These are phyloP conservation scores for Cercophora scortea DNA, from an alignment of 495 filamentous ascomycete species.

Conservation along the genomic window DNA sequence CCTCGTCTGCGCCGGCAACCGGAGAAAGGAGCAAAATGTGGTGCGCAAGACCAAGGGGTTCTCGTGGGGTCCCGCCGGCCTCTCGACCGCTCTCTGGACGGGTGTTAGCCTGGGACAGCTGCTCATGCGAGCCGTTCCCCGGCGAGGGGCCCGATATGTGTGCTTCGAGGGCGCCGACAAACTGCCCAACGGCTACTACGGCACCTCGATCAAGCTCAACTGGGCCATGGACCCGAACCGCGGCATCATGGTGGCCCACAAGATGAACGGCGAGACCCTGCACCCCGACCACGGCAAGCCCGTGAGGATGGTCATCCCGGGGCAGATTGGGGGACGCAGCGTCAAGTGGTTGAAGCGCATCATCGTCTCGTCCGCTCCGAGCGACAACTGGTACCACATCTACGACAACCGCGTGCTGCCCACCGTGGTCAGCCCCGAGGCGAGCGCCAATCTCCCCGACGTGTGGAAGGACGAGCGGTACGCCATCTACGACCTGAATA, in stretches of 20 bases:
- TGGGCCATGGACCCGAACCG: constrained; percentile 82
- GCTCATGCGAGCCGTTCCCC: constrained; percentile 58
- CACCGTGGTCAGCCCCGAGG: constrained; percentile 80
- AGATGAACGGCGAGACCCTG: constrained; percentile 85
- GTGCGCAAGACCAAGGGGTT: constrained; percentile 92
- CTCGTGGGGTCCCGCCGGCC: constrained; percentile 86
- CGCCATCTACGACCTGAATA: constrained; percentile 89
- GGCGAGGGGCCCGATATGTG: constrained; percentile 68
- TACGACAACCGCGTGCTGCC: constrained; percentile 91
- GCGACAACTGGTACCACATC: constrained; percentile 95
- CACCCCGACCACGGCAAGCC: constrained; percentile 86
- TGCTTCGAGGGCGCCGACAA: constrained; percentile 93
- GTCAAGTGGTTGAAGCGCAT: constrained; percentile 93
- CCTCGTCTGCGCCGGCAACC: constrained; percentile 88
- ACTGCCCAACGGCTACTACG: constrained; percentile 85
- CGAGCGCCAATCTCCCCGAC: constrained; percentile 62
- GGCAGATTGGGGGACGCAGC: constrained; percentile 89
- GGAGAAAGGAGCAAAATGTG: constrained; percentile 89
- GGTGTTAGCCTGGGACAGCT: constrained; percentile 73
- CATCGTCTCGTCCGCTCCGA: constrained; percentile 69
- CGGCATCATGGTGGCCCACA: constrained; percentile 84
- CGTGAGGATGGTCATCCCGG: constrained; percentile 76
- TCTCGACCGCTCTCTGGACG: constrained; percentile 88
- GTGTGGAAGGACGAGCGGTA: constrained; percentile 92
- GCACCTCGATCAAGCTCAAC: constrained; percentile 79